A percentile compares a stretch with the other conserved stretches of the same genome.
phyloP scores from a whole-genome alignment of 2,329 filamentous ascomycete species.

The Sclerotinia borealis region DNA sequence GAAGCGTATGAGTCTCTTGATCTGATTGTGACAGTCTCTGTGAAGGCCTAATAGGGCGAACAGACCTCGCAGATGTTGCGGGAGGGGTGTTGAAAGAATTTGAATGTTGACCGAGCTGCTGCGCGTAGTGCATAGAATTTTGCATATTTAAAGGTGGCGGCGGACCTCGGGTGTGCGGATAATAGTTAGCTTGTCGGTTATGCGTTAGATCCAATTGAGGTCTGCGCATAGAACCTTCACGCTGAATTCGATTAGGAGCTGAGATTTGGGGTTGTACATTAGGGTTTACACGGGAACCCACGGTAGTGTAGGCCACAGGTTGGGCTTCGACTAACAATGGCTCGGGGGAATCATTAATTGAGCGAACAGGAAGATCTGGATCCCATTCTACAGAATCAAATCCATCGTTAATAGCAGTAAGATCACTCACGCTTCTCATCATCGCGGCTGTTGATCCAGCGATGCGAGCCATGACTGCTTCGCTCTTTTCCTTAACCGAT shows the following conservation, averaged over 20 bases:
- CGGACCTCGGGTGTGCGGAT: constrained; percentile 19
- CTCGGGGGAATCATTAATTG: constrained; percentile 29
- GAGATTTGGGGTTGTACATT: constrained; percentile 28
- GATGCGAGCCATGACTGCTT: constrained; percentile 13
- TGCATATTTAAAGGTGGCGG: constrained; percentile 26
- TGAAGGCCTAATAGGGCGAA: constrained; percentile 1
- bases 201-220: constrained; percentile 25
- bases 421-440: background rate
- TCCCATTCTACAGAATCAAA: constrained; percentile 32
- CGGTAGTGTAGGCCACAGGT: constrained; percentile 32
- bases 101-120: constrained; percentile 24
- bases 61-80: constrained; percentile 7
- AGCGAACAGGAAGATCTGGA: constrained; percentile 23
- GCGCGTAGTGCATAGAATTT: constrained; percentile 30
- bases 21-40: constrained; percentile 12
- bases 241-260: constrained; percentile 32
- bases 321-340: constrained; percentile 27
- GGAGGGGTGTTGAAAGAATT: constrained; percentile 8
- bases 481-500: constrained; percentile 10
- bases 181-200: constrained; percentile 20
- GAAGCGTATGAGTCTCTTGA: constrained; percentile 11
- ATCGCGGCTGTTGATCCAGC: background rate
- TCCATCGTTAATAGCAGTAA: constrained; percentile 18
- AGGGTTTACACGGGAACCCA: constrained; percentile 32
- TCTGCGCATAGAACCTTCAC: constrained; percentile 30